phyloP scores from a whole-genome alignment of 106 monocot genomes.

The Apostasia shenzhenica region DNA sequence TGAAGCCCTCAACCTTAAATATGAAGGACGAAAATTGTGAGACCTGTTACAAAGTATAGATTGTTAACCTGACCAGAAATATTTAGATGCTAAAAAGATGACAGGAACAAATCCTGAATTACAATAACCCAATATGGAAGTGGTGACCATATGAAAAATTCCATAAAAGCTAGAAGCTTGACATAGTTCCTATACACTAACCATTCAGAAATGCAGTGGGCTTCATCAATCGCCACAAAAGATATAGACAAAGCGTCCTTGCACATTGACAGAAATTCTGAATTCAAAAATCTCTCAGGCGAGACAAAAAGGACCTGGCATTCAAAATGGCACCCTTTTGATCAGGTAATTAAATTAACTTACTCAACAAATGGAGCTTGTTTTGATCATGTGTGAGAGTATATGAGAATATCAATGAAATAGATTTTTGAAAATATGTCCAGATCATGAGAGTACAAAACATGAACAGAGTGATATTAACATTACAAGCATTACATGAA shows the following conservation, averaged over 20 bases:
- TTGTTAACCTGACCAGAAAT: background rate
- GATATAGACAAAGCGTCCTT: slow-evolving; percentile 47
- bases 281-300: slow-evolving; percentile 85
- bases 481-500: no score
- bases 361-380: background rate
- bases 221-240: slow-evolving; percentile 91
- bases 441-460: no score
- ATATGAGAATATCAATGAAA: no score
- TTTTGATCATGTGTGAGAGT: no score
- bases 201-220: slow-evolving; percentile 99
- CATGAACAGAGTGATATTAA: no score
- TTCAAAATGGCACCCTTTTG: background rate
- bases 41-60: slow-evolving; percentile 52
- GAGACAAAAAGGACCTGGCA: slow-evolving; percentile 91
- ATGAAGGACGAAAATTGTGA: slow-evolving; percentile 97
- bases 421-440: no score
- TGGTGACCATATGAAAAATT: background rate
- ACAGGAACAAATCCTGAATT: background rate
- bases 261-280: slow-evolving; percentile 59
- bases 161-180: background rate
- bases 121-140: background rate
- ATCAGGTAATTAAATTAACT: background rate
- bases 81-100: background rate
- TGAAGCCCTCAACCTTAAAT: slow-evolving; percentile 78
- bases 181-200: slow-evolving; percentile 20